Base-by-base conservation (phyloP, 306 rosid species). In the Phaseolus lunatus region DNA sequence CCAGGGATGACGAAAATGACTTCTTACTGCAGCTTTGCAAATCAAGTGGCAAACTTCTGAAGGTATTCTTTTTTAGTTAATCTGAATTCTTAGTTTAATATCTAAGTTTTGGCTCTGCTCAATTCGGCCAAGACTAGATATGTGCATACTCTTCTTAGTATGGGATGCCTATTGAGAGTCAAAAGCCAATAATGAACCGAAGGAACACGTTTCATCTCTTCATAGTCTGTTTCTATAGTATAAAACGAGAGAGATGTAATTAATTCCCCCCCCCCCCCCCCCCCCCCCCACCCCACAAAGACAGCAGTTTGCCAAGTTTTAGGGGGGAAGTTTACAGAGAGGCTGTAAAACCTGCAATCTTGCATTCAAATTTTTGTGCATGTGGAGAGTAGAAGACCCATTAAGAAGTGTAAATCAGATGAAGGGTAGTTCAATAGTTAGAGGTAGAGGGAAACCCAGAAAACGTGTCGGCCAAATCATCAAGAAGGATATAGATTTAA, bases 1-100 rank as follows among this genome's bases (percentile, higher is more conserved):
- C 62, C 85, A 92, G 97, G 97, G 86, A 29, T 33, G 97, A 92
- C 81, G 97, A 92, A 1, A 83, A 88, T 67, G 98, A 95, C 83
- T 95, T 95, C 78, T 83, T 95, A 56, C 82, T 89, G 86, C 95
- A 89, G 88, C 92, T 95, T 23, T 92, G 96, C 87, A 90, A 80
- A 83, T 78, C 88, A 62, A 11, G 84, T 3, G 99, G 99, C 67
- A 92, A 92, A 80, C 93, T 95, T 70, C 73, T 89, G 39, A 95
- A 81, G 97, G 99, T 95, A 84, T 59, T 22, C 57, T 19, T 9
- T 67, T 80, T 11, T 58, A 24, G 57, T 53, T 64, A 39, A 35
- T 41, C 65, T 33, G 19, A 20, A 35, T 65, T 26, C 16, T 22
- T 27, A 22, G 20, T 47, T 65, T 29, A 22, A 29, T 66, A n/a